Base-by-base conservation (phyloP, 345 rosid species). In the Gossypium turneri region DNA sequence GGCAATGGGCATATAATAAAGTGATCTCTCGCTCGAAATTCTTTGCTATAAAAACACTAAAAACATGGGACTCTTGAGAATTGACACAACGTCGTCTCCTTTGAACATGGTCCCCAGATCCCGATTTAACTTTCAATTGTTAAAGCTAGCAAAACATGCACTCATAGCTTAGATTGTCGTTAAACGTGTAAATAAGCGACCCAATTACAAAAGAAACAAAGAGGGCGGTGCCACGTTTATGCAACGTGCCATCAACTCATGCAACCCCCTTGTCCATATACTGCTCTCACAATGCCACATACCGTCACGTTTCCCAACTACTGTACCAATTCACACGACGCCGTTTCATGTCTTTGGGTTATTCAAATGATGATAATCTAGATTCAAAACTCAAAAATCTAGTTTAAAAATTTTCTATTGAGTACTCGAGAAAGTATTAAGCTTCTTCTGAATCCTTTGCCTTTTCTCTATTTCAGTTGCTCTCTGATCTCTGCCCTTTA, bases 391-490 rank as follows among this genome's bases (percentile, higher is more conserved):
- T 4, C 1, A 4, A 34, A 34, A 34, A 34, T 34, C 6, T 4
- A 34, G 38, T 34, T 4, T 34, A 34, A 34, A 34, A 34, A 34
- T 34, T 34, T 34, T 34, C 38, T 34, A 34, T 34, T 34, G 38
- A 34, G 38, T 34, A 34, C 38, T 56, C 4, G 12, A 9, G 17
- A 11, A 70, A 41, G 81, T 73, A 57, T 75, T 67, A 9, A 85
- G 83, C 67, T 79, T 55, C 74, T 75, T 76, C 75, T 76, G 82
- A 61, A 89, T 80, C 73, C 70, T 81, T 75, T 80, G 84, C 73
- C 81, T 85, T 67, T 80, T 79, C 78, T 84, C 86, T 75, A 56
- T 81, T 70, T 83, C 87, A 45, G 62, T 70, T 16, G 76, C 78
- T 61, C 72, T 82, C 67, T 69, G 78, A 64, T 73, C 81, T 62